Evolutionary conservation across 768 basidiomycete species (phyloP).

Genomic region (Rubroboletus satanas): DNA sequence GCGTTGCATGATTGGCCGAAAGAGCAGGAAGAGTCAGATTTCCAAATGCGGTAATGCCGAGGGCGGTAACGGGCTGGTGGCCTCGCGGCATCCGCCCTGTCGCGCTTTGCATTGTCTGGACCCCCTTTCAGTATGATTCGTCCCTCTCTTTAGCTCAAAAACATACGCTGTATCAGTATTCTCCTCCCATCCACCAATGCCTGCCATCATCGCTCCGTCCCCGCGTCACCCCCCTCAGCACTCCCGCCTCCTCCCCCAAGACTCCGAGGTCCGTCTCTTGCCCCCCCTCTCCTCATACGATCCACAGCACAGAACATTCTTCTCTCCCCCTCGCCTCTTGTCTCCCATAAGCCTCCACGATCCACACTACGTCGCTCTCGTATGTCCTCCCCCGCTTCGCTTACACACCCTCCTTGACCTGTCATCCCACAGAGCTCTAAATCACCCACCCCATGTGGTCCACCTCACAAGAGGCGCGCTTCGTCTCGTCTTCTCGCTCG

Average conservation of each 20-base stretch:
- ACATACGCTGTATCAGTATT: constrained; percentile 33
- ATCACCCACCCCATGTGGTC: constrained; percentile 36
- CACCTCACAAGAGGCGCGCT: constrained; percentile 36
- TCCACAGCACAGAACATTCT: constrained; percentile 22
- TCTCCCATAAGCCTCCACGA: constrained; percentile 38
- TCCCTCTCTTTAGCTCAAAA: constrained; percentile 25
- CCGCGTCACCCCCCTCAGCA: constrained; percentile 32
- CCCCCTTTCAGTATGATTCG: constrained; percentile 25
- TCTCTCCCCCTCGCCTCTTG: constrained; percentile 34
- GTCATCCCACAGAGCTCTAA: constrained; percentile 34
- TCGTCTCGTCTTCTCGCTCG: constrained; percentile 34
- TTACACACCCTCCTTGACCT: constrained; percentile 4
- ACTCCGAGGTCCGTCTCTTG: constrained; percentile 3
- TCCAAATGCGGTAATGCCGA: constrained; percentile 21
- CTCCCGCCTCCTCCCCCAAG: constrained; percentile 9
- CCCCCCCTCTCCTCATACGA: constrained; percentile 6
- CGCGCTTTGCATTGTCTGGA: constrained; percentile 19
- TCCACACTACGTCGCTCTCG: constrained; percentile 18
- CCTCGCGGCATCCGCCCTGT: constrained; percentile 22
- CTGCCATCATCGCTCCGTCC: constrained; percentile 41
- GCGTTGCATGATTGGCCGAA: too few relatives aligned
- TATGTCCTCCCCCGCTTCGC: constrained; percentile 7
- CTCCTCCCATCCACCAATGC: constrained; percentile 26
- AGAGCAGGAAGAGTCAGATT: constrained; percentile 19
- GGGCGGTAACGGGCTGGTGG: constrained; percentile 5